Conservation (phyloP, 257 asterid species). For the Petunia secreta region DNA sequence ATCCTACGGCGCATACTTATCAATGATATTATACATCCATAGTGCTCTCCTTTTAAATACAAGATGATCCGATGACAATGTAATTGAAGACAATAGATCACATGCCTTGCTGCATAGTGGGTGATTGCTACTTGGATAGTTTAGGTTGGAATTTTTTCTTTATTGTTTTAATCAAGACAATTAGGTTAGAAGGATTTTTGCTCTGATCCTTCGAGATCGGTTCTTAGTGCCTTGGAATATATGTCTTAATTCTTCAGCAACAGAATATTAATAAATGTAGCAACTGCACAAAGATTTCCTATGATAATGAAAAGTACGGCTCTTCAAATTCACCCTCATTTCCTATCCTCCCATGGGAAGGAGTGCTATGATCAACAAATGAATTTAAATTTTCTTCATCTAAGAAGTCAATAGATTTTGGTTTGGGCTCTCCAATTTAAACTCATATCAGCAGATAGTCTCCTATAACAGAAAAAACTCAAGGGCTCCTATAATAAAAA, state of each 20-base stretch:
- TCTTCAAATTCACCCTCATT: constrained; percentile 9
- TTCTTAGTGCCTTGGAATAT: neutral
- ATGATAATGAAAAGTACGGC: neutral
- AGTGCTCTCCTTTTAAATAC: neutral
- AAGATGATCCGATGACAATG: neutral
- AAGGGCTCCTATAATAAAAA: neutral
- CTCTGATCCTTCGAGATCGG: neutral
- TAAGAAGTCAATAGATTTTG: neutral
- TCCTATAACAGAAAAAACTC: neutral
- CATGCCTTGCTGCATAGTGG: neutral
- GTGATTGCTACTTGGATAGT: constrained; percentile 3
- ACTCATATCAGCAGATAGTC: neutral
- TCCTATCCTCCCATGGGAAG: constrained; percentile 14
- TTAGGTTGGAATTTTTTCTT: neutral
- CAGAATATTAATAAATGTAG: neutral
- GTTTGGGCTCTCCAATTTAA: constrained; percentile 1
- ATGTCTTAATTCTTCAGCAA: constrained; percentile 11
- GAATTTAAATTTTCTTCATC: constrained; percentile 1
- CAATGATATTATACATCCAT: neutral
- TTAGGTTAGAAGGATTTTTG: neutral
- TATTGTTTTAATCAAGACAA: neutral
- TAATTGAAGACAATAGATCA: constrained; percentile 4
- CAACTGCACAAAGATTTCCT: neutral
- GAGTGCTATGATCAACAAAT: neutral
- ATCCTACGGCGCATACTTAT: neutral